phyloP scores from a whole-genome alignment of 306 rosid species.

The Inga laurina region DNA sequence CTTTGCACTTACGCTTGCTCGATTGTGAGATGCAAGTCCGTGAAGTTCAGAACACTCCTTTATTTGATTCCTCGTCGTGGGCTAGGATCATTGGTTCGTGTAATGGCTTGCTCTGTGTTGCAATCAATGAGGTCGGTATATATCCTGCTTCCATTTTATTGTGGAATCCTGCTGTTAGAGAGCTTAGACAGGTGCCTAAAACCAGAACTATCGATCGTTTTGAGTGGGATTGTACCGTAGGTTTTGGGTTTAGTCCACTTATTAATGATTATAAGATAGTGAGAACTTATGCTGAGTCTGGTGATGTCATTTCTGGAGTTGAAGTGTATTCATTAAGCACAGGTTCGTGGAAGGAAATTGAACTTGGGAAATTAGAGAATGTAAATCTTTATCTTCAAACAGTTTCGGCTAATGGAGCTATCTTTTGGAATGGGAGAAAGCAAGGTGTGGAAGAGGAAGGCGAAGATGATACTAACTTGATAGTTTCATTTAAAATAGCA shows the following conservation, averaged over 20 bases:
- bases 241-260: neutral
- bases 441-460: neutral
- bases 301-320: neutral
- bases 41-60: neutral
- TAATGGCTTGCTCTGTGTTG: neutral
- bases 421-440: neutral
- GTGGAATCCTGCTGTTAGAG: neutral
- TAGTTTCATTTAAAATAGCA: neutral
- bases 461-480: neutral
- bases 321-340: neutral
- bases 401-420: neutral
- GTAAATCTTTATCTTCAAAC: neutral
- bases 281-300: neutral
- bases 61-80: neutral
- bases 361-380: neutral
- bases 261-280: neutral
- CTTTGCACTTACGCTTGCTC: neutral
- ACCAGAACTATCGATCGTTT: too few species aligned
- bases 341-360: neutral
- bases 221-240: too few species aligned
- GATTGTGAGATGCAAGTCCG: neutral
- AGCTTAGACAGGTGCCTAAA: neutral
- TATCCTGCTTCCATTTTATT: neutral
- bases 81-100: neutral
- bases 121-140: neutral